These are phyloP conservation scores for Ashbya aceris DNA, from an alignment of 1,139 yeast species.

Conservation along the genomic window DNA sequence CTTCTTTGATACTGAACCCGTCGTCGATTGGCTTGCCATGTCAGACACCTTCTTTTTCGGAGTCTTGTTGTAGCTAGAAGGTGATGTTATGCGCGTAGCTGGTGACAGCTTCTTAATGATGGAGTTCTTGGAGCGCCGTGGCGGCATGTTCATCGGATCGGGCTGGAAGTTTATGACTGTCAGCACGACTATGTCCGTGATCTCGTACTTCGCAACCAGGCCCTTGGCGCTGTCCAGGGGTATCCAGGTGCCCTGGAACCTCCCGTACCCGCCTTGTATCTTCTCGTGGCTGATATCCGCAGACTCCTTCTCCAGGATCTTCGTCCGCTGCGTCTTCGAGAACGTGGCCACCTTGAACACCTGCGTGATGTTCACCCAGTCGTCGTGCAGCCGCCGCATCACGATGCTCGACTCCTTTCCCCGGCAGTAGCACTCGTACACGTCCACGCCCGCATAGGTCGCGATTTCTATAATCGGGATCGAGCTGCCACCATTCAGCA, in stretches of 20 bases:
- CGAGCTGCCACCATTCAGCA: not conserved
- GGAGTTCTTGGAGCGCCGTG: conserved; percentile 38
- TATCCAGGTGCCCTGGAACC: conserved; percentile 93
- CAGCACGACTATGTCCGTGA: conserved; percentile 47
- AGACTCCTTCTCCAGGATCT: conserved; percentile 81
- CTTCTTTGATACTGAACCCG: conserved; percentile 11
- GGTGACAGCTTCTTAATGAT: conserved; percentile 26
- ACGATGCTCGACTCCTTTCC: conserved; percentile 26
- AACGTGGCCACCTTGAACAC: conserved; percentile 79
- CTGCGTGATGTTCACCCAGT: conserved; percentile 89
- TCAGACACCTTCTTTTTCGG: conserved; percentile 25
- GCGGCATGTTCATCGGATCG: conserved; percentile 41
- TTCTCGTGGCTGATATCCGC: conserved; percentile 80
- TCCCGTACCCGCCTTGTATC: conserved; percentile 93
- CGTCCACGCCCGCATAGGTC: conserved; percentile 37
- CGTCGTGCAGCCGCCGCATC: conserved; percentile 73
- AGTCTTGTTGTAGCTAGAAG: conserved; percentile 29
- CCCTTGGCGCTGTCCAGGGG: conserved; percentile 50
- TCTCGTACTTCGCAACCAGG: conserved; percentile 45
- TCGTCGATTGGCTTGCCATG: conserved; percentile 1
- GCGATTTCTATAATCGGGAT: conserved; percentile 27
- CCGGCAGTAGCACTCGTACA: conserved; percentile 44
- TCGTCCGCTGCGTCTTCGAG: conserved; percentile 77
- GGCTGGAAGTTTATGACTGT: conserved; percentile 40
- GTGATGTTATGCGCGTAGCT: conserved; percentile 23